A percentile compares a stretch with the other conserved stretches of the same genome.
Evolutionary conservation across 257 asterid genomes (phyloP).

Genomic region (Asclepias syriaca): DNA sequence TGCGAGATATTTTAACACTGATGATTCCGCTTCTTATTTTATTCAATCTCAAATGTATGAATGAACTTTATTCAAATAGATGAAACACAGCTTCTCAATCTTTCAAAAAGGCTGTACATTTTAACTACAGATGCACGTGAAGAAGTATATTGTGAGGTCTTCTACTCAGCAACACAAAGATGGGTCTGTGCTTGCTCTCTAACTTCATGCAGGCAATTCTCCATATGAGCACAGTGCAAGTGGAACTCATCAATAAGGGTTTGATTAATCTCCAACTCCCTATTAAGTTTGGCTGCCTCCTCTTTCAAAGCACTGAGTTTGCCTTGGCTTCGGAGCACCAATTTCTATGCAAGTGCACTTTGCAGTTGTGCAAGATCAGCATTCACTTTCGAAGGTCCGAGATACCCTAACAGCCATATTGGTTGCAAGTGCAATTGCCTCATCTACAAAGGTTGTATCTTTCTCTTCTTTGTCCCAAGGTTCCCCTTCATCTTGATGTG

Average conservation of each 20-base stretch:
- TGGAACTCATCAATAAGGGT: conserved; percentile 92
- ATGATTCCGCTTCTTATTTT: too few species aligned
- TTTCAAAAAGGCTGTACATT: conserved; percentile 73
- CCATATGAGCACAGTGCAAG: conserved; percentile 95
- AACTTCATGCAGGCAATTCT: conserved; percentile 92
- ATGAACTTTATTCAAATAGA: too few species aligned
- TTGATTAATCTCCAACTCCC: conserved; percentile 64
- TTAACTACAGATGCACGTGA: conserved; percentile 88
- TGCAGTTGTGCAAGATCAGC: conserved; percentile 42
- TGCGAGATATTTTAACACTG: too few species aligned
- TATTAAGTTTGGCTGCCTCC: too few species aligned
- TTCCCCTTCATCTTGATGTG: conserved; percentile 55
- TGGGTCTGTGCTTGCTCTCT: conserved; percentile 96
- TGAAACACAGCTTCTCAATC: conserved; percentile 69
- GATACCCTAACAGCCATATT: too few species aligned
- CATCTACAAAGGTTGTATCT: conserved; percentile 43
- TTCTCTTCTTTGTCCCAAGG: conserved; percentile 44
- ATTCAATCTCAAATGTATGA: too few species aligned
- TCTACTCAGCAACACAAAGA: conserved; percentile 86
- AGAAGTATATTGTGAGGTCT: conserved; percentile 80
- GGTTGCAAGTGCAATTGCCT: too few species aligned
- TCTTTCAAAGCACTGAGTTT: conserved; percentile 48
- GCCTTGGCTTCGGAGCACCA: conserved; percentile 48
- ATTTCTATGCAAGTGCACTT: conserved; percentile 52
- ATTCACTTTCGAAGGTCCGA: conserved; percentile 32